Conservation (phyloP, 805 yeast species). For the Candida parachauliodes region DNA sequence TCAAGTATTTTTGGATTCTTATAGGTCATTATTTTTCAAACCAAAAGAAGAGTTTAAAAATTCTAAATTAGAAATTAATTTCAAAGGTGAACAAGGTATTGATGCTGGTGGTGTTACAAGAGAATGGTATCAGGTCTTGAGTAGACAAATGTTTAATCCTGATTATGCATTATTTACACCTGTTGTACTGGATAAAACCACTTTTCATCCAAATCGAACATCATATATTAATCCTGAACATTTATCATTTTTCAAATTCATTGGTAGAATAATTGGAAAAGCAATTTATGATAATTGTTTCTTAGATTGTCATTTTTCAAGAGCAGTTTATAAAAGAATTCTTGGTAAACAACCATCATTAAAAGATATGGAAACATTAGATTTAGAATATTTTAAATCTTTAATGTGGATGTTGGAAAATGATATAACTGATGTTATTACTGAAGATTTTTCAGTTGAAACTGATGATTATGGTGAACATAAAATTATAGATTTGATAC, state of each 20-base stretch:
- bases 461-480: constrained; percentile 92
- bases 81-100: constrained; percentile 91
- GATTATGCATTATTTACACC: constrained; percentile 91
- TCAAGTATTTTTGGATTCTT: constrained; percentile 89
- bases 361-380: constrained; percentile 92
- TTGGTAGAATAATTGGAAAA: constrained; percentile 91
- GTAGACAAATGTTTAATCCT: constrained; percentile 94
- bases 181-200: constrained; percentile 85
- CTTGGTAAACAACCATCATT: constrained; percentile 76
- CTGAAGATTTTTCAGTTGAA: constrained; percentile 91
- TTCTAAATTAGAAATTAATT: constrained; percentile 73
- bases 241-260: constrained; percentile 85
- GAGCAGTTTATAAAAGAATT: constrained; percentile 89
- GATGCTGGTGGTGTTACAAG: constrained; percentile 98
- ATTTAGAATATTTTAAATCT: constrained; percentile 87
- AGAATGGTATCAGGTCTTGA: constrained; percentile 94
- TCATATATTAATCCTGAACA: constrained; percentile 94
- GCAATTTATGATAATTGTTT: constrained; percentile 85
- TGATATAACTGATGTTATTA: constrained; percentile 92
- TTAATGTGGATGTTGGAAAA: constrained; percentile 94
- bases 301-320: constrained; percentile 89
- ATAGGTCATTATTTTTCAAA: constrained; percentile 76
- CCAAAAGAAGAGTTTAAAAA: constrained; percentile 67
- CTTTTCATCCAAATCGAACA: constrained; percentile 92
- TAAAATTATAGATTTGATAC: constrained; percentile 75